These are phyloP conservation scores for Leptodermis oblonga DNA, from an alignment of 257 asterid species.

Conservation along the genomic window DNA sequence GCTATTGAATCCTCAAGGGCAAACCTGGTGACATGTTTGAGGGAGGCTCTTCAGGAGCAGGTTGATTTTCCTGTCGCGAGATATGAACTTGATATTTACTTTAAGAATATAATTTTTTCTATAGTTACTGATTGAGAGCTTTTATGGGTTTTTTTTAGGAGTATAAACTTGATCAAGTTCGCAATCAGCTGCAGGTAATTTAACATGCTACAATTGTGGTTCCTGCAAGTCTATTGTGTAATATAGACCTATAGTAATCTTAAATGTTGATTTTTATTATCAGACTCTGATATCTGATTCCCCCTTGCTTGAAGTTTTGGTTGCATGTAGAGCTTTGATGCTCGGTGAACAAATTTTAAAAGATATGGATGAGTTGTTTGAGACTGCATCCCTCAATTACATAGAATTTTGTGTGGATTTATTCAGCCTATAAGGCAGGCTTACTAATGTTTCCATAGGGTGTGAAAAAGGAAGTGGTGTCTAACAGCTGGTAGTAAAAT, in stretches of 20 bases:
- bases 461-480: background rate
- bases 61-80: constrained; percentile 30
- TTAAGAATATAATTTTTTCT: constrained; percentile 9
- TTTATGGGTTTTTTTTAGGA: constrained; percentile 40
- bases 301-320: background rate
- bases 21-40: constrained; percentile 61
- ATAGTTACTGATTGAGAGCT: constrained; percentile 18
- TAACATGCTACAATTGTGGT: background rate
- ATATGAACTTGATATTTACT: background rate
- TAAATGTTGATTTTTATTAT: background rate
- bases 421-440: background rate
- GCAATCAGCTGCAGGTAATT: constrained; percentile 74
- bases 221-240: background rate
- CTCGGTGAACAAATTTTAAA: background rate
- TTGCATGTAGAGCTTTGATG: background rate
- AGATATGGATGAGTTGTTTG: background rate
- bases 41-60: constrained; percentile 85
- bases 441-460: background rate
- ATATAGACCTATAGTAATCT: background rate
- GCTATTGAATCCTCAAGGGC: constrained; percentile 63
- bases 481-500: background rate
- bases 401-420: background rate
- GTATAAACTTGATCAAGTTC: constrained; percentile 72
- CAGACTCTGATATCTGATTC: background rate
- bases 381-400: background rate